These are phyloP conservation scores for Misopates orontium DNA, from an alignment of 257 asterid genomes.

Conservation along the genomic window DNA sequence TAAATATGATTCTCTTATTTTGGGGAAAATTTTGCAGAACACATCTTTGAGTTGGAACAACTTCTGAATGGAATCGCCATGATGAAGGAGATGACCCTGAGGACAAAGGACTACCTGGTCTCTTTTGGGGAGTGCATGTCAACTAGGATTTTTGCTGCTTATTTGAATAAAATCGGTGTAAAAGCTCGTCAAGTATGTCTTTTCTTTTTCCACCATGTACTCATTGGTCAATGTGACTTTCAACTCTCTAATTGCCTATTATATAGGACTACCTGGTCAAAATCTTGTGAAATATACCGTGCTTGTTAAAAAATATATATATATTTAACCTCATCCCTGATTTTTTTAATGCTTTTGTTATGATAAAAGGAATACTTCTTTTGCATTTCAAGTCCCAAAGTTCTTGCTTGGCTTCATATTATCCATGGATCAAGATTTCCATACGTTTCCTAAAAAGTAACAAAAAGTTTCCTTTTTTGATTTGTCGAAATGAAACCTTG, in stretches of 20 bases:
- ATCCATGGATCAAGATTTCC: too few relatives aligned
- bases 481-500: too few relatives aligned
- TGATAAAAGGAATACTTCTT: neutral
- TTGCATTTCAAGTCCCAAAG: neutral
- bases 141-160: constrained; percentile 80
- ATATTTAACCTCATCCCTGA: neutral
- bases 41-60: constrained; percentile 54
- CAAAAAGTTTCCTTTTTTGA: too few relatives aligned
- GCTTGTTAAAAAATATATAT: neutral
- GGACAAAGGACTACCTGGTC: constrained; percentile 75
- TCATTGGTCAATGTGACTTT: neutral
- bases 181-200: constrained; percentile 74
- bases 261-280: too few relatives aligned
- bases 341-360: neutral
- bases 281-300: neutral
- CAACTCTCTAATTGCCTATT: neutral
- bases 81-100: constrained; percentile 81
- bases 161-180: constrained; percentile 60
- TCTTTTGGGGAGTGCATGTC: constrained; percentile 97
- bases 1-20: neutral
- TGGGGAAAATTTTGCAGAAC: constrained; percentile 34
- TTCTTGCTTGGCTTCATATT: neutral
- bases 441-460: too few relatives aligned
- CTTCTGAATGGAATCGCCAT: constrained; percentile 58
- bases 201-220: constrained; percentile 4